phyloP scores from a whole-genome alignment of 306 rosid genomes.

The Sphenostylis stenocarpa region DNA sequence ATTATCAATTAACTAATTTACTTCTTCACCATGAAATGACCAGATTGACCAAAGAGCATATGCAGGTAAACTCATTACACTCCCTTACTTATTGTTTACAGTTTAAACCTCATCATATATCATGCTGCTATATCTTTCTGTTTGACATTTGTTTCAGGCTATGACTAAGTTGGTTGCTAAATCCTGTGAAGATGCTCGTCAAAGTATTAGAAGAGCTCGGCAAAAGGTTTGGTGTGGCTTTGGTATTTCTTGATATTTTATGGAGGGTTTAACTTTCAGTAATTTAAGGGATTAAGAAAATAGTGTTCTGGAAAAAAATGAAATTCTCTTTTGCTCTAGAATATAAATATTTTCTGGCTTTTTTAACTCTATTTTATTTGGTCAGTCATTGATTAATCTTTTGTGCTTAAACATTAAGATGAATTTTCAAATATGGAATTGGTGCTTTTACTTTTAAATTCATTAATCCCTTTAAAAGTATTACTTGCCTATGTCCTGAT shows the following conservation, averaged over 20 bases:
- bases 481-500: neutral
- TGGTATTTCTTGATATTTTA: neutral
- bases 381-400: neutral
- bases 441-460: neutral
- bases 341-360: neutral
- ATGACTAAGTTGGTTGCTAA: conserved; percentile 75
- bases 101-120: neutral
- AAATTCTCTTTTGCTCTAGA: neutral
- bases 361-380: neutral
- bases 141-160: conserved; percentile 54
- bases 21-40: conserved; percentile 30
- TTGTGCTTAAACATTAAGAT: neutral
- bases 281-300: neutral
- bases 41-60: conserved; percentile 94
- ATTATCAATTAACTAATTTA: conserved; percentile 31
- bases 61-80: conserved; percentile 58
- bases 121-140: conserved; percentile 14
- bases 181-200: conserved; percentile 84
- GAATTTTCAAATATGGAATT: conserved; percentile 5
- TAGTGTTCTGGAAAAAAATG: neutral
- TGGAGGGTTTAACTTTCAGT: neutral
- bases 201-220: conserved; percentile 85
- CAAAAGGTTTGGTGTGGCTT: conserved; percentile 66
- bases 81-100: conserved; percentile 2
- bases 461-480: neutral